These are phyloP conservation scores for Quercus engelmannii DNA, from an alignment of 306 rosid genomes.

Conservation along the genomic window DNA sequence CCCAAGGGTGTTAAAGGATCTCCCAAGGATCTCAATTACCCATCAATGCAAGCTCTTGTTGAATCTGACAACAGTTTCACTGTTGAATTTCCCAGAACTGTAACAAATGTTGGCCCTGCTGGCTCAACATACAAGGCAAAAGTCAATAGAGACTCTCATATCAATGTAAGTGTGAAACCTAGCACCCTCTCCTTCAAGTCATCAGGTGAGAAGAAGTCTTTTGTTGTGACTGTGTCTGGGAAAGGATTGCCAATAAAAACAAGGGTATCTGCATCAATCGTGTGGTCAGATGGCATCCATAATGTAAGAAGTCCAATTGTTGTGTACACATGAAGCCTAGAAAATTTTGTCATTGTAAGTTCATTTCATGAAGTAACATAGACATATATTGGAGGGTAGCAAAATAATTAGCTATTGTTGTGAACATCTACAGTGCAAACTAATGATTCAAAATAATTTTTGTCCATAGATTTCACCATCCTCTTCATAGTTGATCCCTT, in stretches of 20 bases:
- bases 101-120: conserved; percentile 36
- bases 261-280: conserved; percentile 4
- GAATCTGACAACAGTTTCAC: not conserved
- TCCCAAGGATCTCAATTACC: conserved; percentile 29
- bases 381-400: no score
- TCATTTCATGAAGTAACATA: no score
- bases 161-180: conserved; percentile 29
- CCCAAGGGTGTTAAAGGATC: no score
- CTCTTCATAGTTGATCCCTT: no score
- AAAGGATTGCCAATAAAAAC: not conserved
- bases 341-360: no score
- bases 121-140: conserved; percentile 22
- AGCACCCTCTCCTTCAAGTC: conserved; percentile 24
- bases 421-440: no score
- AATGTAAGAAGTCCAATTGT: conserved; percentile 34
- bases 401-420: no score
- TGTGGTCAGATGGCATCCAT: conserved; percentile 37
- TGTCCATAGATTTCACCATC: no score
- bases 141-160: not conserved
- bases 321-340: no score
- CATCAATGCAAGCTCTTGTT: conserved; percentile 23
- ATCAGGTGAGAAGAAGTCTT: conserved; percentile 28
- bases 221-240: conserved; percentile 27
- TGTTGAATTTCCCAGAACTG: conserved; percentile 16
- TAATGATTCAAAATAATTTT: no score